Evolutionary conservation across 352 stramenopile species (phyloP), one percentile per base, ranked within the genome.

Genomic region (Hyphochytrium catenoides): DNA sequence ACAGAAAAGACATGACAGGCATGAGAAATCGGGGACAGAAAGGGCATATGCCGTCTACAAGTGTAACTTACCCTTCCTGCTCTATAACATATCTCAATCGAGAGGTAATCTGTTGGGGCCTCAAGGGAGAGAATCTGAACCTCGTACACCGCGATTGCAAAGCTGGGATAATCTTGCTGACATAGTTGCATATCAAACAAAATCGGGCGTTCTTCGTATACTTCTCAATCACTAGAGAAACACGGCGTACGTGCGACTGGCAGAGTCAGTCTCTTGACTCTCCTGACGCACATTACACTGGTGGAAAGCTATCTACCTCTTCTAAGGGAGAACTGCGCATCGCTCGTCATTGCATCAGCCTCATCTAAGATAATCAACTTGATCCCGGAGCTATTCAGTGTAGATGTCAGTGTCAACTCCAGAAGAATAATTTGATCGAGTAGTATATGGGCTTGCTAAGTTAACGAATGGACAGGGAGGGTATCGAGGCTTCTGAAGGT

Each of bases 151-250:
- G 73, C 29, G 68, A 92, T 56, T 96, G 86, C 40, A 97, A 58
- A 22, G 89, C 86, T 4, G 88, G 85, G 50, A 96, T 97, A 52
- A 97, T 96, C 53, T 96, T 95, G 54, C 71, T 94, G 39, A 96
- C 87, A 54, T 97, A 97, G 62, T 97, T 97, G 54, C 89, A 96
- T 50, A 97, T 95, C 22, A 97, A 61, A 46, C 86, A 96, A 61
- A 97, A 97, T 18, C 89, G 74, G 27, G 82, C 79, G 56, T 95
- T 95, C 51, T 89, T 90, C 16, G 83, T 95, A 61, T 96, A 95
- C 50, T 95, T 94, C 46, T 97, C 88, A 44, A 97, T 97, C 17
- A 96, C 79, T 59, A 56, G 7, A 42, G 17, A 14, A 27, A 33
- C 2, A 18, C 30, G 5, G 8, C 23, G 11, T 1, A 41, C 30